Conservation (phyloP, 805 yeast genomes). For the Pichia sporocuriosa region DNA sequence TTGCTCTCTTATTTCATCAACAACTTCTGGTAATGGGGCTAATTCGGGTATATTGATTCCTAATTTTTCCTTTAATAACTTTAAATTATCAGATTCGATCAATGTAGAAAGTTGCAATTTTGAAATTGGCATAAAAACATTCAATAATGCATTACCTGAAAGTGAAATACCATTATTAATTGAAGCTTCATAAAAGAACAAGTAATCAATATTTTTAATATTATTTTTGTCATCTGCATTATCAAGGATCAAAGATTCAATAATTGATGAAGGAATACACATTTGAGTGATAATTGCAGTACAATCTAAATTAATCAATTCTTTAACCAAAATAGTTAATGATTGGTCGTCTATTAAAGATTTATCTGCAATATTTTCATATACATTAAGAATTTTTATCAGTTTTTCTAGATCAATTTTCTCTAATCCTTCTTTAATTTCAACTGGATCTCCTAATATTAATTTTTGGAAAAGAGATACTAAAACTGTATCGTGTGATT, state of each 20-base stretch:
- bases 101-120: slow-evolving; percentile 11
- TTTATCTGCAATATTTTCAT: slow-evolving; percentile 13
- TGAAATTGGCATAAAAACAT: slow-evolving; percentile 19
- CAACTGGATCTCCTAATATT: slow-evolving; percentile 20
- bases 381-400: slow-evolving; percentile 13
- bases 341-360: slow-evolving; percentile 10
- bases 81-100: slow-evolving; percentile 12
- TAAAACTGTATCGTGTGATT: slow-evolving; percentile 9
- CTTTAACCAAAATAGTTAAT: slow-evolving; percentile 12
- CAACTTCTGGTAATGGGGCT: slow-evolving; percentile 12
- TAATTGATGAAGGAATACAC: slow-evolving; percentile 11
- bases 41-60: not conserved
- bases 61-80: slow-evolving; percentile 4
- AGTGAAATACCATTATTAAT: slow-evolving; percentile 14
- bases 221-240: slow-evolving; percentile 3
- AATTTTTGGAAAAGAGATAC: slow-evolving; percentile 19
- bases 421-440: slow-evolving; percentile 17
- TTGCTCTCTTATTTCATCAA: slow-evolving; percentile 13
- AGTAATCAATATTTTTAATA: slow-evolving; percentile 17
- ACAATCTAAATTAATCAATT: slow-evolving; percentile 17
- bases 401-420: slow-evolving; percentile 14
- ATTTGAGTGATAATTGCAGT: slow-evolving; percentile 15
- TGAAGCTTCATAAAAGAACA: slow-evolving; percentile 18
- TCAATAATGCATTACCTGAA: slow-evolving; percentile 14
- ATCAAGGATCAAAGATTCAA: slow-evolving; percentile 11